phyloP scores from a whole-genome alignment of 257 asterid genomes.

The Linaria vulgaris region DNA sequence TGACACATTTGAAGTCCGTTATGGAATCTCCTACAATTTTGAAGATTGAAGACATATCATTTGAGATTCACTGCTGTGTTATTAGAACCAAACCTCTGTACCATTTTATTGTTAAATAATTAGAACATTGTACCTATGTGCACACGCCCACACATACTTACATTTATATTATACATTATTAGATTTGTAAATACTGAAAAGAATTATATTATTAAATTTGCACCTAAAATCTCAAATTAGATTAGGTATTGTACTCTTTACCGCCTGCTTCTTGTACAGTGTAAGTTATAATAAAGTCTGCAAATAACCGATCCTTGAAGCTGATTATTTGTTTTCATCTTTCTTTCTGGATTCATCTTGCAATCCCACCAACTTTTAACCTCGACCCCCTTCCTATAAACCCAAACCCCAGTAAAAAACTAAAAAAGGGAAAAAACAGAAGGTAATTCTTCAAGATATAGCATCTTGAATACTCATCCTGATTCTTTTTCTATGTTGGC shows the following conservation, averaged over 20 bases:
- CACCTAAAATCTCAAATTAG: too few species aligned
- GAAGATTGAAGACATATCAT: neutral
- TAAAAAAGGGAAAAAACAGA: too few species aligned
- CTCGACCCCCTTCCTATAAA: too few species aligned
- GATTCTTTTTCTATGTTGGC: slow-evolving; percentile 45
- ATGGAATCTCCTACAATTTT: slow-evolving; percentile 5
- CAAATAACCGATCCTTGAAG: neutral
- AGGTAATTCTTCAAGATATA: too few species aligned
- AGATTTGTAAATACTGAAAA: neutral
- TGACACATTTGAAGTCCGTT: neutral
- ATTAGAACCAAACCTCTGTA: neutral
- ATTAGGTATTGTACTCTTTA: slow-evolving; percentile 11
- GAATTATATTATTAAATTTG: neutral
- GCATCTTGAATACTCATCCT: slow-evolving; percentile 36
- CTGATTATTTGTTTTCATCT: too few species aligned
- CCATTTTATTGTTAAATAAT: neutral
- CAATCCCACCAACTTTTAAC: too few species aligned
- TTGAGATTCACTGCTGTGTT: neutral
- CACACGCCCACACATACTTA: too few species aligned
- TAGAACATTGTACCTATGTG: neutral
- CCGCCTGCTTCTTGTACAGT: neutral
- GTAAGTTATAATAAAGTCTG: neutral
- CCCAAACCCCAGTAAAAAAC: too few species aligned
- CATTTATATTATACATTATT: neutral
- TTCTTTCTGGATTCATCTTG: too few species aligned